Base-by-base conservation (phyloP, 2,329 filamentous ascomycete species). In the Elsinoe perseae region DNA sequence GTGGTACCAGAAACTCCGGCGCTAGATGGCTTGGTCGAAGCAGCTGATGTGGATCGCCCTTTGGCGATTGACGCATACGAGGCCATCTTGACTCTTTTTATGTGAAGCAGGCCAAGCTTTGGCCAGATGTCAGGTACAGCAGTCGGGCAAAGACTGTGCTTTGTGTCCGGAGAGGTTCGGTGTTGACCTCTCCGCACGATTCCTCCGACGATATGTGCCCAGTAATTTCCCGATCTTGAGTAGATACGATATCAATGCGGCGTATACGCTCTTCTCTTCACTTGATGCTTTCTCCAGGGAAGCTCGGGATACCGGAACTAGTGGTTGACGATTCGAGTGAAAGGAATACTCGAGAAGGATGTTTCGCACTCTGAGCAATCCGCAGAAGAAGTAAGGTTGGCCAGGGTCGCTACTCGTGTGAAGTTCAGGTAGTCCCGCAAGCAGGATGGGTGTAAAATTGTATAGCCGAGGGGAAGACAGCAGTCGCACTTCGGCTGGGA, bases 21-120 rank as follows among this genome's bases (percentile, higher is more conserved):
- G 64, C 71, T 73, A 25, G 73, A 66, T 44, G 71, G 68, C 57
- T 73, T 65, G 58, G 75, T 71, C 52, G 75, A 69, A 53, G 75
- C 66, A 56, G 73, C 65, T 56, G 75, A 67, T 54, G 77, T 68
- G 56, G 80, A 75, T 65, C 86, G 81, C 67, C 91, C 89, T 72
- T 93, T 93, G 59, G 92, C 92, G 68, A 92, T 92, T 79, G 95
- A 90, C 66, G 92, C 92, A 73, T 97, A 97, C 59, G 92, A 96
- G 70, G 96, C 38, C 42, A 48, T 42, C 20, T 36, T 20, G 53
- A 32, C 21, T 27, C n/a, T n/a, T 56, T 18, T 46, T 9, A 23
- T 34, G 18, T 32, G 28, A 18, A 23, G 21, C 8, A 18, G 53
- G 18, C 53, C 25, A 34, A n/a, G 20, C 23, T 46, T 23, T 20